These are phyloP conservation scores for Sporothrix curviconia DNA, from an alignment of 2,329 filamentous ascomycete species.

Conservation along the genomic window DNA sequence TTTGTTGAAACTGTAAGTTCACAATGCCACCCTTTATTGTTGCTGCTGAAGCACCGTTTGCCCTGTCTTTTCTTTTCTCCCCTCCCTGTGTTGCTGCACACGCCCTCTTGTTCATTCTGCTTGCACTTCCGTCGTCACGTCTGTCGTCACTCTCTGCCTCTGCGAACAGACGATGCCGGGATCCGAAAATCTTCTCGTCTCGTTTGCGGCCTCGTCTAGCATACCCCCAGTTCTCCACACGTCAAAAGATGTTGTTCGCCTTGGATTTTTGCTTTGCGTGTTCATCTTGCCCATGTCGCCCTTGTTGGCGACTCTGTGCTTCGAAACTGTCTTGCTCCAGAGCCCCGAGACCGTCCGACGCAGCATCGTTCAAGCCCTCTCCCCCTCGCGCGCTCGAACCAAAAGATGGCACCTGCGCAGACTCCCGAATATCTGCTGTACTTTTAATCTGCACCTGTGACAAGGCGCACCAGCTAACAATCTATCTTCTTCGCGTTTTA, in stretches of 20 bases:
- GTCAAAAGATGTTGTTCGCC: too few species aligned
- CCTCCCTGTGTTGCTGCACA: neutral
- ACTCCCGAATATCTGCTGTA: too few species aligned
- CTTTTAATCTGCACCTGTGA: too few species aligned
- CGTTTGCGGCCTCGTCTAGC: too few species aligned
- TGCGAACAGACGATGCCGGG: too few species aligned
- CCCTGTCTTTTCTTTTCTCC: neutral
- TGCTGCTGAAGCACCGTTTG: neutral
- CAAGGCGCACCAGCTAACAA: constrained; percentile 4
- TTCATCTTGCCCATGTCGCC: too few species aligned
- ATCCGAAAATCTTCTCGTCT: too few species aligned
- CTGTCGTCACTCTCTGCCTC: too few species aligned
- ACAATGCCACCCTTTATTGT: neutral
- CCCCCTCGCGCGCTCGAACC: neutral
- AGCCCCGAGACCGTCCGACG: neutral
- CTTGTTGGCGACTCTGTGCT: neutral
- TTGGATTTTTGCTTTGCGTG: too few species aligned
- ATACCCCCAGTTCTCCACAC: too few species aligned
- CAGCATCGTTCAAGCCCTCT: neutral
- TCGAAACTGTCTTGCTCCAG: neutral
- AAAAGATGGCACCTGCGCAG: neutral
- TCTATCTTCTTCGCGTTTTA: constrained; percentile 27
- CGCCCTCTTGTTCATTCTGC: too few species aligned
- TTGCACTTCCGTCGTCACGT: too few species aligned
- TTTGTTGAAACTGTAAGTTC: constrained; percentile 79